A percentile compares a stretch with the other conserved stretches of the same genome.
Conservation (phyloP, 176 grass and related monocot genomes). For the Oryza rufipogon region DNA sequence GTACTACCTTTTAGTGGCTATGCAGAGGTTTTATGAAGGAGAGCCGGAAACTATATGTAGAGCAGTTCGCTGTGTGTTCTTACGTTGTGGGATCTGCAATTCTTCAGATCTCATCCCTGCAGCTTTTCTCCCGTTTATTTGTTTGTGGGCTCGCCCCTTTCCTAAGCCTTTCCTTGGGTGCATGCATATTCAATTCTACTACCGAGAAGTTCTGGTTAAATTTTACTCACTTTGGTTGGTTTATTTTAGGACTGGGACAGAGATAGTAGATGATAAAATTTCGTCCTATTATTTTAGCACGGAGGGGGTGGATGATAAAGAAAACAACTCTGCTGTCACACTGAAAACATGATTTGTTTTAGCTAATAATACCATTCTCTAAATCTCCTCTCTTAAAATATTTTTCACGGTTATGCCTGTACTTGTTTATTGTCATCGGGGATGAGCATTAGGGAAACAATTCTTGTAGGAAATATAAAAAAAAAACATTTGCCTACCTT, state of each 20-base stretch:
- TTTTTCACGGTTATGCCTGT: neutral
- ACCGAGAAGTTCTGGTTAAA: neutral
- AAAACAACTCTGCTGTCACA: neutral
- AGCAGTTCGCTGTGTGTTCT: neutral
- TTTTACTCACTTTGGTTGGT: neutral
- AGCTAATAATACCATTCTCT: neutral
- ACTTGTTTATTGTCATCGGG: neutral
- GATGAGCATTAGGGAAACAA: neutral
- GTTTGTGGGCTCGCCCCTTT: neutral
- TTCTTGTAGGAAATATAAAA: neutral
- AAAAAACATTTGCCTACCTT: neutral
- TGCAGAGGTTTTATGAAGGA: slow-evolving; percentile 19
- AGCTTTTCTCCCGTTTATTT: neutral
- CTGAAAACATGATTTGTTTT: neutral
- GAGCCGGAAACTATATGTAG: neutral
- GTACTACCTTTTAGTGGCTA: slow-evolving; percentile 1
- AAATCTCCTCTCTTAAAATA: no score
- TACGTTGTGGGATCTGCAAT: neutral
- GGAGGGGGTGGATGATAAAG: neutral
- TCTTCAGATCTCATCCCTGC: neutral
- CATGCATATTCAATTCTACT: neutral
- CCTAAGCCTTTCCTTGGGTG: neutral
- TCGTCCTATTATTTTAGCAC: no score
- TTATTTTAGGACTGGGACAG: no score
- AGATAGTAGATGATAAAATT: no score